phyloP scores from a whole-genome alignment of 2,329 filamentous ascomycete species.

The Xylogone sp. region DNA sequence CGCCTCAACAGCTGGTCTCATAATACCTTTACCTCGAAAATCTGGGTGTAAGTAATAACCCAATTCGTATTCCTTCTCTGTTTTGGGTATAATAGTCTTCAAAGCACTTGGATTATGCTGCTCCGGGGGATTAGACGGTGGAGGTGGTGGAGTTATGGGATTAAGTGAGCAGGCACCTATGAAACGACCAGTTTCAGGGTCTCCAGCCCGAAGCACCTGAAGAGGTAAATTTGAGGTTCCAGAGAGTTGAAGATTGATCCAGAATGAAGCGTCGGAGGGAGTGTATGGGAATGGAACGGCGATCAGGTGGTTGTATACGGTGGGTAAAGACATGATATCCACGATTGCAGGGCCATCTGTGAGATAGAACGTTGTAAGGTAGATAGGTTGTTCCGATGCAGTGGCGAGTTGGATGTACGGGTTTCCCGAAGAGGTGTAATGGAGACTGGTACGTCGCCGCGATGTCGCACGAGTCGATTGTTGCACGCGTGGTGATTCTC shows the following conservation, averaged over 20 bases:
- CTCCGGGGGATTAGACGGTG: background rate
- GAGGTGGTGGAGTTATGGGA: background rate
- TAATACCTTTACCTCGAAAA: slow-evolving; percentile 9
- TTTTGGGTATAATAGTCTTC: background rate
- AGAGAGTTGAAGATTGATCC: slow-evolving; percentile 6
- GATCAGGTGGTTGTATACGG: slow-evolving; percentile 7
- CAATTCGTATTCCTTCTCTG: slow-evolving; percentile 3
- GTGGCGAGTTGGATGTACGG: slow-evolving; percentile 10
- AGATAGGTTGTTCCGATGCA: slow-evolving; percentile 7
- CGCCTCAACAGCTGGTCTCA: slow-evolving; percentile 7
- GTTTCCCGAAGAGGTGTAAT: slow-evolving; percentile 3
- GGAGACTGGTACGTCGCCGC: background rate
- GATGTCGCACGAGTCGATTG: no score
- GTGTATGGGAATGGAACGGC: slow-evolving; percentile 7
- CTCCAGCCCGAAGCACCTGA: slow-evolving; percentile 1
- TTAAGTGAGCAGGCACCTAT: slow-evolving; percentile 1
- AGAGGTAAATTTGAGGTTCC: background rate
- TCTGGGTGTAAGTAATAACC: slow-evolving; percentile 14
- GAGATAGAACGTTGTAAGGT: slow-evolving; percentile 7
- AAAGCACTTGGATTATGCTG: background rate
- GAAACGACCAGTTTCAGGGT: slow-evolving; percentile 1
- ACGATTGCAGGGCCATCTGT: slow-evolving; percentile 3
- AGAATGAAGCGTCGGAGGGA: slow-evolving; percentile 8
- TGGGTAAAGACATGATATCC: background rate
- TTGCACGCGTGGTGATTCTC: background rate